Evolutionary conservation across 1,284 basidiomycete genomes (phyloP).

Genomic region (Xerocomus amazonicus): DNA sequence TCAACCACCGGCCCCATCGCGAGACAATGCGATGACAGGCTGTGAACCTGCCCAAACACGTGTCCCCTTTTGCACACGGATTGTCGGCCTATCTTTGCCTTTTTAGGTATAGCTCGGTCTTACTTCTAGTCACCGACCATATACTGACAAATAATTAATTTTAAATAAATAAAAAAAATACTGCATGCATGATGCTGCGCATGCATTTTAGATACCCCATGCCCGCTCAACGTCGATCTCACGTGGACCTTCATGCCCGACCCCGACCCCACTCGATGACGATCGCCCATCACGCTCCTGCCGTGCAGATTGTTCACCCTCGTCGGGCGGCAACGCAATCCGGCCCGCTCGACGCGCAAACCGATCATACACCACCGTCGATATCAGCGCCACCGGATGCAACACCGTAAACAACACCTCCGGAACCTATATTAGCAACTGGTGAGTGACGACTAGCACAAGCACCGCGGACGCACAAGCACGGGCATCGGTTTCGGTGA

Average conservation of each 20-base stretch:
- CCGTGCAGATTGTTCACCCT: background rate
- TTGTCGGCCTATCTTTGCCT: conserved; percentile 4
- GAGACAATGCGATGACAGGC: background rate
- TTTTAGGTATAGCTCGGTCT: conserved; percentile 2
- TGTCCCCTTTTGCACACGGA: background rate
- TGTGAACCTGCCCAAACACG: background rate
- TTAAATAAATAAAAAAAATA: background rate
- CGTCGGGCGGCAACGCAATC: conserved; percentile 46
- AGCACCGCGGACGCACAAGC: conserved; percentile 45
- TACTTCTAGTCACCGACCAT: background rate
- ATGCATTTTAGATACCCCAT: conserved; percentile 16
- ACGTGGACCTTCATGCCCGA: conserved; percentile 22
- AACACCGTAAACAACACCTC: conserved; percentile 55
- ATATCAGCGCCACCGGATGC: conserved; percentile 53
- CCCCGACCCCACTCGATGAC: background rate
- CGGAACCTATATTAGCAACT: conserved; percentile 41
- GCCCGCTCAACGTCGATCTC: conserved; percentile 34
- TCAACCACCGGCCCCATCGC: background rate
- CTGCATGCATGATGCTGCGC: too few relatives aligned
- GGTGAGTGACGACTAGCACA: background rate
- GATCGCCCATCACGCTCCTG: background rate
- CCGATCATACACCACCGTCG: conserved; percentile 36
- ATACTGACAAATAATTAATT: background rate
- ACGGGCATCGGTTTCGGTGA: conserved; percentile 60
- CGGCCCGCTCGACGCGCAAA: conserved; percentile 33